Evolutionary conservation across 257 asterid genomes (phyloP), one percentile per base, ranked within the genome.

Genomic region (Sherardia arvensis): DNA sequence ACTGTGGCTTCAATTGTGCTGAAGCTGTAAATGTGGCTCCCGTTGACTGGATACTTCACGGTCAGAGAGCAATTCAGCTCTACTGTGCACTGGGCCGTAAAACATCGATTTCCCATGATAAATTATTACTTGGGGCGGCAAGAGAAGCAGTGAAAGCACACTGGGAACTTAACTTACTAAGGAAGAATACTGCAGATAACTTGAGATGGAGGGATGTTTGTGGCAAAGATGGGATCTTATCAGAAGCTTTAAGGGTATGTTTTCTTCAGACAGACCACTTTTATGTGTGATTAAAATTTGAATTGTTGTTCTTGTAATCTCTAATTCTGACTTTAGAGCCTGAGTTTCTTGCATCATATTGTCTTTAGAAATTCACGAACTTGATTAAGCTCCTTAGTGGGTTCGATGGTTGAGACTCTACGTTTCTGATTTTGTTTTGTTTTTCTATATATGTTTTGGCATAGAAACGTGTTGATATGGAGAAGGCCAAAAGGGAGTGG

Each of bases 11-110:
- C 68, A 92, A 89, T 74, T 92, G 99, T 80, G 99, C 99, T 61
- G 99, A 92, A 80, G 99, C 99, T 66, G 99, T 92, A 70, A 92
- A 92, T 71, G 95, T 92, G 45, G 99, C 99, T 70, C 99, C 99
- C 66, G 95, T 92, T 76, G 99, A 92, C 72, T 92, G 99, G 99
- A 79, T 92, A 75, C 99, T 93, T 25, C 99, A 92, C 61, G 99
- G 99, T 14, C 96, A 87, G 68, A 85, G 85, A 76, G 99, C 99
- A 54, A 83, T 92, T 65, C 94, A 89, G 86, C 97, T 87, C 64
- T 92, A 92, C 43, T 77, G 85, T 48, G 95, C 79, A 69, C 95
- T 85, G 77, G 83, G 86, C 62, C 80, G 97, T 38, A 84, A 84
- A 76, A 89, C 99, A 43, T 85, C 99, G 32, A 77, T 92, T 70